Evolutionary conservation across 2,329 filamentous ascomycete species (phyloP).

Genomic region (Aspergillus arachidicola): DNA sequence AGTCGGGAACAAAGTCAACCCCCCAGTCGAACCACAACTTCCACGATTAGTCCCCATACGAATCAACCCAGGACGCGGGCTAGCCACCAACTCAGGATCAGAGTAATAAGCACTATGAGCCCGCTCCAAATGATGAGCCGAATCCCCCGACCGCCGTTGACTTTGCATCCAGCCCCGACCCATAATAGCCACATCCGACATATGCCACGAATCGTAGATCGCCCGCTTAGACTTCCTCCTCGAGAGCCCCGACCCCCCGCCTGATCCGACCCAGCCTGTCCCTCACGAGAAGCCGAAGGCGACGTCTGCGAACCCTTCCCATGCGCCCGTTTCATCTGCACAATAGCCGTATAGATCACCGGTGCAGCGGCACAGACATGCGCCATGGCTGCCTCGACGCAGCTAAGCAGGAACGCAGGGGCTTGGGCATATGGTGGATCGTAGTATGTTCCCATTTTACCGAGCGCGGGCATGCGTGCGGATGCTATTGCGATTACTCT

Average conservation of each 20-base stretch:
- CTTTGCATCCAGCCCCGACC: not conserved
- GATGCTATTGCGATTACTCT: constrained; percentile 4
- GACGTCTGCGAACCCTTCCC: not conserved
- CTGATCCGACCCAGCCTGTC: not conserved
- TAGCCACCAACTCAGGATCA: not conserved
- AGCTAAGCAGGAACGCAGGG: constrained; percentile 1
- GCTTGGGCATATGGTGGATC: not conserved
- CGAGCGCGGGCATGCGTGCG: not conserved
- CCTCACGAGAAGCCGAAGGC: not conserved
- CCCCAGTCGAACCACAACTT: not conserved
- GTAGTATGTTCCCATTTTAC: constrained; percentile 1
- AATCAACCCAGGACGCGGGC: not conserved
- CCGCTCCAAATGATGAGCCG: not conserved
- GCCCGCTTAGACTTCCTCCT: not conserved
- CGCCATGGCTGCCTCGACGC: constrained; percentile 2
- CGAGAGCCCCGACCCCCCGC: not conserved
- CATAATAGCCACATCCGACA: constrained; percentile 5
- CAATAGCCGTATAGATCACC: not conserved
- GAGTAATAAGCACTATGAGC: not conserved
- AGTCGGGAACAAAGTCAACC: not conserved
- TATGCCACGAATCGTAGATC: not conserved
- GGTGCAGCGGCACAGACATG: constrained; percentile 2
- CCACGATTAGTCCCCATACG: not conserved
- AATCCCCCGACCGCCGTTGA: not conserved
- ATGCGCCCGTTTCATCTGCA: not conserved